Percentiles rank a stretch among this genome's conserved stretches.
Conservation (phyloP, 768 basidiomycete genomes). For the Amanita subjunquillea region DNA sequence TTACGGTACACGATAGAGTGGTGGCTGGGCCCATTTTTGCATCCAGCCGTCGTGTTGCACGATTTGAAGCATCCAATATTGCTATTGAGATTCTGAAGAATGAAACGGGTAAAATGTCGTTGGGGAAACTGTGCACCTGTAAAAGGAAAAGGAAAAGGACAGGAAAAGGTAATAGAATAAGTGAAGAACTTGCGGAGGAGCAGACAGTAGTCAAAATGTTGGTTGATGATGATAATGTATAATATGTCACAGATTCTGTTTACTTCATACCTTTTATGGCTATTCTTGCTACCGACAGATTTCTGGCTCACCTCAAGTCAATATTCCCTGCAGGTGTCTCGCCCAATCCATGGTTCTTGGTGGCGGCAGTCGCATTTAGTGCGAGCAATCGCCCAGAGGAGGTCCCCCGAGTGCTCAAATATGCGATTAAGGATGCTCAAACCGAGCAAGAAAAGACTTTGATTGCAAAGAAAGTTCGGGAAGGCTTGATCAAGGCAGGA, state of each 20-base stretch:
- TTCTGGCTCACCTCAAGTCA: conserved; percentile 33
- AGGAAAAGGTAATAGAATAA: conserved; percentile 2
- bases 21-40: conserved; percentile 56
- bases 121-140: conserved; percentile 32
- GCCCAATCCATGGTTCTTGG: conserved; percentile 48
- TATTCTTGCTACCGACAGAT: conserved; percentile 25
- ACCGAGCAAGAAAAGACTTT: conserved; percentile 21
- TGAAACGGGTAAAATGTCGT: conserved; percentile 28
- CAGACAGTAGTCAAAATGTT: conserved; percentile 7
- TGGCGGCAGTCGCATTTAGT: conserved; percentile 46
- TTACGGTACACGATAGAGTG: conserved; percentile 46
- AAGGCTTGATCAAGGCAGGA: conserved; percentile 54
- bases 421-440: conserved; percentile 35
- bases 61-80: conserved; percentile 55
- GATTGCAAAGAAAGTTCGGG: conserved; percentile 46
- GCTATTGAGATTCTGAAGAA: conserved; percentile 47
- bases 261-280: conserved; percentile 7
- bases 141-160: conserved; percentile 6
- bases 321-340: conserved; percentile 27
- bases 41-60: conserved; percentile 48
- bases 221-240: neutral
- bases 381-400: conserved; percentile 51
- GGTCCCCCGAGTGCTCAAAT: conserved; percentile 42
- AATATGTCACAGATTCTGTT: neutral
- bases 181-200: conserved; percentile 1